These are phyloP conservation scores for Penicillium robsamsonii DNA, from an alignment of 495 filamentous ascomycete genomes.

Conservation along the genomic window DNA sequence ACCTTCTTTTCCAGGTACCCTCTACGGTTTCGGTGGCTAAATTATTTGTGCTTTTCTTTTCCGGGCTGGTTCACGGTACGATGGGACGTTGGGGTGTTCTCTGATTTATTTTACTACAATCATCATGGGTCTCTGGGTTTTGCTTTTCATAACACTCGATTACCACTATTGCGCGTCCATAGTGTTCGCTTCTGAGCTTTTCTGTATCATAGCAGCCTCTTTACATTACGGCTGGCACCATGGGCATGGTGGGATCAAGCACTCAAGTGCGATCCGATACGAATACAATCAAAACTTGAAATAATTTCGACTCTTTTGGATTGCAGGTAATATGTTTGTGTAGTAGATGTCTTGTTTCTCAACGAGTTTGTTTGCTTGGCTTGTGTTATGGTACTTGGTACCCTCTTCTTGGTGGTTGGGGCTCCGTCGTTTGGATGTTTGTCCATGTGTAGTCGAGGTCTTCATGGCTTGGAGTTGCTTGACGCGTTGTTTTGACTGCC, in stretches of 20 bases:
- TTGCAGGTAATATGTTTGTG: background rate
- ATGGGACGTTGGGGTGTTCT: conserved; percentile 55
- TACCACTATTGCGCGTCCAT: conserved; percentile 47
- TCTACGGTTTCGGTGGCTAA: conserved; percentile 99
- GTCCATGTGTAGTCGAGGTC: background rate
- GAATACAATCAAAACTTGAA: conserved; percentile 43
- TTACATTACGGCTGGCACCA: conserved; percentile 44
- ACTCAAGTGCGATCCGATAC: conserved; percentile 37
- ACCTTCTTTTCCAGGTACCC: conserved; percentile 54
- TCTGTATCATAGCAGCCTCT: conserved; percentile 51
- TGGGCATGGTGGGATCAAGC: conserved; percentile 34
- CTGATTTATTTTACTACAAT: conserved; percentile 42
- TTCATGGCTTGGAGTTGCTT: background rate
- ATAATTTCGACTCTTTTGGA: background rate
- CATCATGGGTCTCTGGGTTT: conserved; percentile 53
- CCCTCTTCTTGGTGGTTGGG: background rate
- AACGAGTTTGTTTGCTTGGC: background rate
- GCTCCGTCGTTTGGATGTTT: background rate
- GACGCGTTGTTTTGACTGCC: background rate
- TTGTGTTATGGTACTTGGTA: background rate
- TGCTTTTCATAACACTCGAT: conserved; percentile 42
- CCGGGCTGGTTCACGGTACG: conserved; percentile 50
- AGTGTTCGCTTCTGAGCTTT: conserved; percentile 45
- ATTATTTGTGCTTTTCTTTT: conserved; percentile 39
- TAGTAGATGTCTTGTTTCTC: background rate